Evolutionary conservation across 345 rosid genomes (phyloP), one percentile per base, ranked within the genome.

Genomic region (Clausena lansium): DNA sequence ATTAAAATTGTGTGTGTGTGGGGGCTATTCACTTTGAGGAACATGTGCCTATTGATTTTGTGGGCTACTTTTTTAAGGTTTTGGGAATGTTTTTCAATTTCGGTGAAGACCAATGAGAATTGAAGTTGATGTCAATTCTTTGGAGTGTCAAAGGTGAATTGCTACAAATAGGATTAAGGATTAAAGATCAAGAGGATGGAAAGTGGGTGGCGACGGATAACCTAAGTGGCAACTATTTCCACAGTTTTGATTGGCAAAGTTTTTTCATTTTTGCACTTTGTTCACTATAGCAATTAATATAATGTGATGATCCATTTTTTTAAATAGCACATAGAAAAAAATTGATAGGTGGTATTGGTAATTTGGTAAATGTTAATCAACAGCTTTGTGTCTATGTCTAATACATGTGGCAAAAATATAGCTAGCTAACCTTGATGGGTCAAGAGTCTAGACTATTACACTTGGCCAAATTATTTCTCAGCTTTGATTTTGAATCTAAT

Each of bases 171-270:
- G 1, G 11, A 24, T 9, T 28, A 17, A 3, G 11, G 24, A 50
- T 11, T 63, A 24, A 10, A 50, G 70, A 19, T 71, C 76, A 62
- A 74, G 84, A 63, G 76, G 88, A 82, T 80, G 79, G 30, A 78
- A 80, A 78, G 92, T 89, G 81, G 97, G 88, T 92, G 89, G 89
- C 66, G 85, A 79, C 80, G 57, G 98, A 77, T 91, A 71, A 88
- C 97, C 98, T 89, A 92, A 85, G 83, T 72, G 61, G 38, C 80
- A 76, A 73, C 78, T 59, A 77, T 77, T 84, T 81, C 61, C 25
- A 25, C 50, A 22, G 50, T 60, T 76, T 30, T 38, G 32, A 22
- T 70, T 66, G 65, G 41, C 76, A 68, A 75, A 67, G 71, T 61
- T 83, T 76, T 71, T 74, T 60, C 71, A 75, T 80, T 30, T 8